Evolutionary conservation across 768 basidiomycete species (phyloP).

Genomic region (Pholiota conissans): DNA sequence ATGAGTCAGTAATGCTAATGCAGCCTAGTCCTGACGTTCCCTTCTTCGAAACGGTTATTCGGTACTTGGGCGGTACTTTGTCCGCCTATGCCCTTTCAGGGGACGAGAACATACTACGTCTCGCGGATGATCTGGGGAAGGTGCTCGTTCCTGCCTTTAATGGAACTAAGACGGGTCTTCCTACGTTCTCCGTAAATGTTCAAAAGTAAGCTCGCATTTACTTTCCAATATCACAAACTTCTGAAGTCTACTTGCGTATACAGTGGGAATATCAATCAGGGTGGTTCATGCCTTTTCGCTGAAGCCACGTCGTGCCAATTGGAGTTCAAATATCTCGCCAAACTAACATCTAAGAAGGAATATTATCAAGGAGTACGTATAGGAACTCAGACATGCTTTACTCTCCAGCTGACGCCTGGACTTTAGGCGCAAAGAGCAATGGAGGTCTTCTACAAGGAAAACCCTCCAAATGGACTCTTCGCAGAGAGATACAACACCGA

Average conservation of each 20-base stretch:
- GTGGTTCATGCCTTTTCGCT: slow-evolving; percentile 29
- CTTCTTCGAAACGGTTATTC: slow-evolving; percentile 79
- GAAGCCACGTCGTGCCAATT: slow-evolving; percentile 58
- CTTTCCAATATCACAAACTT: not conserved
- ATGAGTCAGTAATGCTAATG: too few species aligned
- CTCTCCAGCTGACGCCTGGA: not conserved
- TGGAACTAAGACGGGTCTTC: slow-evolving; percentile 58
- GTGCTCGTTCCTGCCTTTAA: slow-evolving; percentile 66
- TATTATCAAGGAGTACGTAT: slow-evolving; percentile 40
- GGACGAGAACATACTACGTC: slow-evolving; percentile 54
- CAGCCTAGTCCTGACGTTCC: slow-evolving; percentile 36
- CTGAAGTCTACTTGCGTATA: not conserved
- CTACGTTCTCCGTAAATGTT: slow-evolving; percentile 61
- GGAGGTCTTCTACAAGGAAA: slow-evolving; percentile 33
- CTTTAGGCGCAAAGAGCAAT: slow-evolving; percentile 36
- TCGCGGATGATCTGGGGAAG: slow-evolving; percentile 68
- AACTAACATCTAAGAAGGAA: slow-evolving; percentile 58
- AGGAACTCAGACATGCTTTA: not conserved
- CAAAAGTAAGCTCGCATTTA: slow-evolving; percentile 33
- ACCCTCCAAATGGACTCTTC: slow-evolving; percentile 34
- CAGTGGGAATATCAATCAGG: slow-evolving; percentile 28
- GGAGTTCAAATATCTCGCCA: slow-evolving; percentile 77
- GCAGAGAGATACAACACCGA: slow-evolving; percentile 30
- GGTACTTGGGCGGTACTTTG: slow-evolving; percentile 73
- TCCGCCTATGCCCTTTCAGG: slow-evolving; percentile 76